A percentile compares a stretch with the other conserved stretches of the same genome.
These are phyloP conservation scores for Crithidia thermophila DNA, from an alignment of 208 protist species.

Conservation along the genomic window DNA sequence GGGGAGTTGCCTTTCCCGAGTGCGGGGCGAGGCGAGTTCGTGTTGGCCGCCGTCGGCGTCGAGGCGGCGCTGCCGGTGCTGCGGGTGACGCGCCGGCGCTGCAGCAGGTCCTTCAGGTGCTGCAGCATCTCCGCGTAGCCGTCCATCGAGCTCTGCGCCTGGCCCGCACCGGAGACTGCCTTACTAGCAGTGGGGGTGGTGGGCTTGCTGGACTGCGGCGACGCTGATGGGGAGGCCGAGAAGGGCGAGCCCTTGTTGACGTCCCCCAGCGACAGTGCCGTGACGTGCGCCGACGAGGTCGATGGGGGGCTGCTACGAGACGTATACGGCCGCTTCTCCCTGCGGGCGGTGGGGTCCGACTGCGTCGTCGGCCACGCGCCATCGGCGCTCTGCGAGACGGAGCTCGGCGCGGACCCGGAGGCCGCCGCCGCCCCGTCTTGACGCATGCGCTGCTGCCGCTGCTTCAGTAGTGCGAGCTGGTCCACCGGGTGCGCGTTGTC, in stretches of 20 bases:
- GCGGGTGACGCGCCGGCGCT: constrained; percentile 43
- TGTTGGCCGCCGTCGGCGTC: constrained; percentile 6
- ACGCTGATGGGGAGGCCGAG: constrained; percentile 11
- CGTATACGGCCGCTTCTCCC: constrained; percentile 10
- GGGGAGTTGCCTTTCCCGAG: constrained; percentile 1
- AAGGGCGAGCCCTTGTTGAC: background rate
- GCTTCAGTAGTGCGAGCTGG: constrained; percentile 68
- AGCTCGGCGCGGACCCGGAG: constrained; percentile 7
- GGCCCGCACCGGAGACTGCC: constrained; percentile 7
- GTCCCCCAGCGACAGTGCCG: constrained; percentile 39
- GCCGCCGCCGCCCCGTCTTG: background rate
- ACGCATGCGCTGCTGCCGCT: constrained; percentile 47
- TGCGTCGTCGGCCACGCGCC: constrained; percentile 13
- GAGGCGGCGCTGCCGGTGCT: constrained; percentile 20
- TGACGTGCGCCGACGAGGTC: constrained; percentile 12
- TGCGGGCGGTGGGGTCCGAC: constrained; percentile 1
- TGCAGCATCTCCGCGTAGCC: constrained; percentile 85
- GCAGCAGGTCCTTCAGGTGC: constrained; percentile 75
- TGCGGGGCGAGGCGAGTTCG: background rate
- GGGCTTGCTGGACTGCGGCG: constrained; percentile 8
- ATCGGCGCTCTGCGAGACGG: background rate
- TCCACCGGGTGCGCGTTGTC: constrained; percentile 22
- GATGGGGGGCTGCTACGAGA: constrained; percentile 1
- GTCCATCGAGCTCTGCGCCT: constrained; percentile 44
- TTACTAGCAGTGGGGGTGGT: background rate